These are phyloP conservation scores for Danielia reshetovae DNA, from an alignment of 805 yeast species.

Conservation along the genomic window DNA sequence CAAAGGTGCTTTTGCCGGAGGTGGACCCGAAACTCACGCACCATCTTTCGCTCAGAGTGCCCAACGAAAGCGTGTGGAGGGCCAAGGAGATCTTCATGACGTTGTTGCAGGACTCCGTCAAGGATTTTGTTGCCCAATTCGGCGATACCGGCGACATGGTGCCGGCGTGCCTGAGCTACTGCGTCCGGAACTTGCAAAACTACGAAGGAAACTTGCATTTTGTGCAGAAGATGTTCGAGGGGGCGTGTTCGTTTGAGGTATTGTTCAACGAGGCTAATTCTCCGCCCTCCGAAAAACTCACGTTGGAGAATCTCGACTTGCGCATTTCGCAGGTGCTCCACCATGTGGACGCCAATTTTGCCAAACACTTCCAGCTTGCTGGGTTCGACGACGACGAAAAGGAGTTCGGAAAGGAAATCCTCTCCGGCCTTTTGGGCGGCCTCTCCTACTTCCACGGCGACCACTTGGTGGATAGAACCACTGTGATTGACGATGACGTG, in stretches of 20 bases:
- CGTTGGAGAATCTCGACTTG: slow-evolving; percentile 30
- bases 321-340: slow-evolving; percentile 29
- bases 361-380: slow-evolving; percentile 40
- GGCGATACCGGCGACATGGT: slow-evolving; percentile 19
- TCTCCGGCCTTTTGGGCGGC: slow-evolving; percentile 87
- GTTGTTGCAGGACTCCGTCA: slow-evolving; percentile 65
- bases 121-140: slow-evolving; percentile 32
- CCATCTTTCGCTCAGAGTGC: slow-evolving; percentile 65
- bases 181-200: slow-evolving; percentile 53
- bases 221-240: slow-evolving; percentile 72
- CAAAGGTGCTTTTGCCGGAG: slow-evolving; percentile 29
- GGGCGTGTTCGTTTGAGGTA: slow-evolving; percentile 72
- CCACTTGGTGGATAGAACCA: slow-evolving; percentile 73
- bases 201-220: slow-evolving; percentile 77
- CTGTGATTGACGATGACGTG: slow-evolving; percentile 66
- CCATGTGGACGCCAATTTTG: slow-evolving; percentile 52
- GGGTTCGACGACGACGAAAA: slow-evolving; percentile 49
- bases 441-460: slow-evolving; percentile 85
- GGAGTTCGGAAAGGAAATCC: slow-evolving; percentile 68
- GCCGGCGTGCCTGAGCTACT: slow-evolving; percentile 49
- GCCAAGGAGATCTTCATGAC: slow-evolving; percentile 74
- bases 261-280: slow-evolving; percentile 49
- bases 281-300: slow-evolving; percentile 33
- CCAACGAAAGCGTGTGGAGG: slow-evolving; percentile 70
- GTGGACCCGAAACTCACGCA: slow-evolving; percentile 60